These are phyloP conservation scores for Talaromyces wortmannii DNA, from an alignment of 495 filamentous ascomycete genomes.

Conservation along the genomic window DNA sequence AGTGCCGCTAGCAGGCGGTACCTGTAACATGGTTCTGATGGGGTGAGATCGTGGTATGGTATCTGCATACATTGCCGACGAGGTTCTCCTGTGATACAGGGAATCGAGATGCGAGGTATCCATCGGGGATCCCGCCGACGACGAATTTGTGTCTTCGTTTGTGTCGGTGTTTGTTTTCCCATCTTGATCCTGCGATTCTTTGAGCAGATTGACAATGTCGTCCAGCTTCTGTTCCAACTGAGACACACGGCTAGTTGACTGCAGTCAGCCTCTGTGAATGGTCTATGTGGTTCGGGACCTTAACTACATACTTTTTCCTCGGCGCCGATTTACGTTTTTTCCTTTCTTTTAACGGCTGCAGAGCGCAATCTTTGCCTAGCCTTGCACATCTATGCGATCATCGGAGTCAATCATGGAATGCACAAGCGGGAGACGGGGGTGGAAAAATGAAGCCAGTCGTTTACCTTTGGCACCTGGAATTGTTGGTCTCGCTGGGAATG, in stretches of 20 bases:
- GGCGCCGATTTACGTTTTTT: neutral
- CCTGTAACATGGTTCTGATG: neutral
- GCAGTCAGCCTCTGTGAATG: neutral
- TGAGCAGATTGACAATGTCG: neutral
- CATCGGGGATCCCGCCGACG: too few species aligned
- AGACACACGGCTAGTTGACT: conserved; percentile 3
- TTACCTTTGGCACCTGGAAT: neutral
- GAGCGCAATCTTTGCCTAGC: conserved; percentile 4
- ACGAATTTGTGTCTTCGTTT: neutral
- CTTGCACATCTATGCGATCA: neutral
- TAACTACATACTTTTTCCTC: conserved; percentile 4
- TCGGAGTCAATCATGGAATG: neutral
- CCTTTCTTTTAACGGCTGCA: conserved; percentile 1
- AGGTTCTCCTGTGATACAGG: neutral
- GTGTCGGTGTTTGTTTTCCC: neutral
- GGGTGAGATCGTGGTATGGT: neutral
- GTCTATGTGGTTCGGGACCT: too few species aligned
- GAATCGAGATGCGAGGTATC: neutral
- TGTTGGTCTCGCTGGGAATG: neutral
- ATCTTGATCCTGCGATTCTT: neutral
- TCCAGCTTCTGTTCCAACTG: conserved; percentile 5
- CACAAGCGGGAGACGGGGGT: neutral
- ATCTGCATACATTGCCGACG: neutral
- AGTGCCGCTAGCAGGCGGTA: neutral
- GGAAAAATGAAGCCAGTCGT: neutral